Conservation (phyloP, 805 yeast species). For the Spathaspora boniae region DNA sequence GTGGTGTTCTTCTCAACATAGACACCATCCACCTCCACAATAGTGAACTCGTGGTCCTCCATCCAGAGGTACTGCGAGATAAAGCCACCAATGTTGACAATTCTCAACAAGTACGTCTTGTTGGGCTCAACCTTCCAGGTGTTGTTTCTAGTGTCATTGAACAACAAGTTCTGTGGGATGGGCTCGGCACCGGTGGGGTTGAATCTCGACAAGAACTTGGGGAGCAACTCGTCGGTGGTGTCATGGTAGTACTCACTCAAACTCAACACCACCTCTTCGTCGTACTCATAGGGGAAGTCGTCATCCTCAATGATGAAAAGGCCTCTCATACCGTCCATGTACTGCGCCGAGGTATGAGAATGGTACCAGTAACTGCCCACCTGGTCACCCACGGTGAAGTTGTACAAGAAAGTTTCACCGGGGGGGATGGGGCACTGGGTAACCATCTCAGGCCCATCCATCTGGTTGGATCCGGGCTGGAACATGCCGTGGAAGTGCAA, state of each 20-base stretch:
- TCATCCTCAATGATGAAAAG: constrained; percentile 64
- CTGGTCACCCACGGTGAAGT: constrained; percentile 77
- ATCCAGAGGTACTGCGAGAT: constrained; percentile 53
- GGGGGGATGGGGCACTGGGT: constrained; percentile 90
- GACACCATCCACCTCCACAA: constrained; percentile 46
- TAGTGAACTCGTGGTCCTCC: constrained; percentile 38
- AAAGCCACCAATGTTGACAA: constrained; percentile 66
- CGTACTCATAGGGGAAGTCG: constrained; percentile 58
- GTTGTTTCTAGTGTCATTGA: constrained; percentile 60
- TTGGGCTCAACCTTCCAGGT: constrained; percentile 54
- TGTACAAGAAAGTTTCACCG: constrained; percentile 68
- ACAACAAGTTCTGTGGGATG: constrained; percentile 60
- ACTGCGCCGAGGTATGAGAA: constrained; percentile 86
- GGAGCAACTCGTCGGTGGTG: constrained; percentile 42
- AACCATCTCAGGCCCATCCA: constrained; percentile 90
- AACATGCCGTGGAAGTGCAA: constrained; percentile 94
- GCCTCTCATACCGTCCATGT: constrained; percentile 91
- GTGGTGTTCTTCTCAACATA: constrained; percentile 56
- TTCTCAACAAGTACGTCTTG: constrained; percentile 60
- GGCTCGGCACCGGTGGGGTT: constrained; percentile 91
- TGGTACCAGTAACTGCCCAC: constrained; percentile 96
- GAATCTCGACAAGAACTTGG: constrained; percentile 53
- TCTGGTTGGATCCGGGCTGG: constrained; percentile 65
- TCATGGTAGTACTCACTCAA: constrained; percentile 64
- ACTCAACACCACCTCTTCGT: constrained; percentile 55